Conservation (phyloP, 371 early-diverging fungal genomes). For the Catenaria anguillulae region DNA sequence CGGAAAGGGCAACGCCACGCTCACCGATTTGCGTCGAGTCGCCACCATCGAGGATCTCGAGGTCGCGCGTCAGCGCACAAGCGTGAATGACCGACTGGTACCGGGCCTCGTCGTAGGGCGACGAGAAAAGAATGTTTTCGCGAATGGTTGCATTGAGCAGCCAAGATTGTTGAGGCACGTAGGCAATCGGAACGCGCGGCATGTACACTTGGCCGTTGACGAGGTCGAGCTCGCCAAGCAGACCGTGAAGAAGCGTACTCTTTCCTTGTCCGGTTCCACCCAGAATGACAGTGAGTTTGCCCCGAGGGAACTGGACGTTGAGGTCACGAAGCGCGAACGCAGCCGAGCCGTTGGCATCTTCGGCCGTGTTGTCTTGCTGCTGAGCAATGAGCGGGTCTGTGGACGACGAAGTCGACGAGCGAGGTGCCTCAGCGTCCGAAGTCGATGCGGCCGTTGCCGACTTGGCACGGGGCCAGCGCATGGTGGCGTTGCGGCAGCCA, state of each 20-base stretch:
- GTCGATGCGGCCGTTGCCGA: not conserved
- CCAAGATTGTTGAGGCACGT: slow-evolving; percentile 5
- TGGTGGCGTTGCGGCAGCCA: not conserved
- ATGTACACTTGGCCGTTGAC: slow-evolving; percentile 27
- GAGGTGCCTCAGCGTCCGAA: not conserved
- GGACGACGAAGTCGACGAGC: not conserved
- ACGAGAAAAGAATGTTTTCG: slow-evolving; percentile 13
- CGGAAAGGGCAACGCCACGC: slow-evolving; percentile 38
- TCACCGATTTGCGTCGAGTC: slow-evolving; percentile 66
- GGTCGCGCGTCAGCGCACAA: slow-evolving; percentile 30
- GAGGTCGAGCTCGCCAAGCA: slow-evolving; percentile 39
- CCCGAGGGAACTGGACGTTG: slow-evolving; percentile 38
- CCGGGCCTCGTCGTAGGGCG: slow-evolving; percentile 23
- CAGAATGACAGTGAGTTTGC: slow-evolving; percentile 53
- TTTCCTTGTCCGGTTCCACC: slow-evolving; percentile 71
- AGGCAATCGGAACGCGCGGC: slow-evolving; percentile 19
- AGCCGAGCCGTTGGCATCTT: not conserved
- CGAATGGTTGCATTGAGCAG: slow-evolving; percentile 12
- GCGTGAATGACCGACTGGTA: slow-evolving; percentile 36
- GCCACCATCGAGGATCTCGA: slow-evolving; percentile 40
- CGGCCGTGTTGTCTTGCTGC: too few relatives aligned
- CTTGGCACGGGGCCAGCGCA: not conserved
- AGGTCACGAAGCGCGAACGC: slow-evolving; percentile 34
- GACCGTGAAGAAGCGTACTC: slow-evolving; percentile 48
- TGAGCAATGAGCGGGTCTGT: too few relatives aligned